These are phyloP conservation scores for Gossypium schwendimanii DNA, from an alignment of 441 rosid species.

Conservation along the genomic window DNA sequence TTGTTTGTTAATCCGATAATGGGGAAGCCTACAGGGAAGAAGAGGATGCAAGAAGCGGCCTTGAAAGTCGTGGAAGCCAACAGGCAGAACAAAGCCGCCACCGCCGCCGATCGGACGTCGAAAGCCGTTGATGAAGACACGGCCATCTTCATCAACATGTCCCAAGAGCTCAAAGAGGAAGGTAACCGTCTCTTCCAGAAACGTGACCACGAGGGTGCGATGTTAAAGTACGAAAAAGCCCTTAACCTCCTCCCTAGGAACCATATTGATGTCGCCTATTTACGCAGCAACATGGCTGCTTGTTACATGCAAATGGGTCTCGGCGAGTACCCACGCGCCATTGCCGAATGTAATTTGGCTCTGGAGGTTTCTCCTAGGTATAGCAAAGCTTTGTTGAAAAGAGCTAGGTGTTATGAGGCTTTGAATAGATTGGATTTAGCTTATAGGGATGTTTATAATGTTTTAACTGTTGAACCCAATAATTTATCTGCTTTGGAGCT, in stretches of 20 bases:
- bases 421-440: conserved; percentile 85
- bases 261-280: conserved; percentile 70
- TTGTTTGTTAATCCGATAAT: conserved; percentile 18
- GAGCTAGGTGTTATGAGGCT: conserved; percentile 78
- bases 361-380: conserved; percentile 76
- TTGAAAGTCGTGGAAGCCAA: conserved; percentile 22
- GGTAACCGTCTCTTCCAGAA: conserved; percentile 75
- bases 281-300: conserved; percentile 76
- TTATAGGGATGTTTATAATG: conserved; percentile 67
- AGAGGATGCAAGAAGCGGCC: conserved; percentile 42
- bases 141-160: conserved; percentile 74
- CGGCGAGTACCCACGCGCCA: conserved; percentile 87
- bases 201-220: conserved; percentile 88
- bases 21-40: conserved; percentile 94
- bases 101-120: conserved; percentile 37
- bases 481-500: conserved; percentile 61
- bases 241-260: conserved; percentile 70
- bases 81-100: conserved; percentile 26
- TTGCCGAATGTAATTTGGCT: conserved; percentile 74
- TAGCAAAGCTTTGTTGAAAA: conserved; percentile 71
- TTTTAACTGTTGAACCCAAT: conserved; percentile 73
- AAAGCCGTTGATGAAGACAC: conserved; percentile 87
- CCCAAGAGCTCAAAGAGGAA: conserved; percentile 92
- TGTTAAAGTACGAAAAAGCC: conserved; percentile 81
- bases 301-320: conserved; percentile 94